phyloP scores from a whole-genome alignment of 1,284 basidiomycete genomes.

The Sanghuangporus sanghuang region DNA sequence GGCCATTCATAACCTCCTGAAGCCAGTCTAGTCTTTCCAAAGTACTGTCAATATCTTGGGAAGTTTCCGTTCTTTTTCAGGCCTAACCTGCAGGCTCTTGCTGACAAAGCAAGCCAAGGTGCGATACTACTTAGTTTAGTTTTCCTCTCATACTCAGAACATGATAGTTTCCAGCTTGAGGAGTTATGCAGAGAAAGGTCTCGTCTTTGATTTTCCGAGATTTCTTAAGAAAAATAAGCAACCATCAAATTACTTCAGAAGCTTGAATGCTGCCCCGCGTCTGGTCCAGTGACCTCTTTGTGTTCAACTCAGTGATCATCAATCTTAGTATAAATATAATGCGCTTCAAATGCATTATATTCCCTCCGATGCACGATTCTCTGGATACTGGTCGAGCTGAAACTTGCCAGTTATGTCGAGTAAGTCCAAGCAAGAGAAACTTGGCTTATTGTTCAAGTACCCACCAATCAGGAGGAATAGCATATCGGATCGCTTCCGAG shows the following conservation, averaged over 20 bases:
- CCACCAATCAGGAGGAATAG: neutral
- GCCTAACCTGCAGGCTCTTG: neutral
- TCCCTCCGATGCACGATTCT: too few species aligned
- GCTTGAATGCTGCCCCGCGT: too few species aligned
- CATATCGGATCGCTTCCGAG: neutral
- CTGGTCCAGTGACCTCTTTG: too few species aligned
- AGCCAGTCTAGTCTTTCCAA: neutral
- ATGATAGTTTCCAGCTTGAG: too few species aligned
- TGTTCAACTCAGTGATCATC: too few species aligned
- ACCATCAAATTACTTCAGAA: too few species aligned
- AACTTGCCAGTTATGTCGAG: neutral
- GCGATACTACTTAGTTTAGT: neutral
- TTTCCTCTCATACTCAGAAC: neutral
- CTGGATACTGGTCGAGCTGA: too few species aligned
- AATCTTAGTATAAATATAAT: too few species aligned
- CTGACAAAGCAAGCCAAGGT: constrained; percentile 1
- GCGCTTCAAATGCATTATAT: too few species aligned
- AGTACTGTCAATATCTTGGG: neutral
- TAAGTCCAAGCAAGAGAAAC: neutral
- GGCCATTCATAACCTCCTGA: neutral
- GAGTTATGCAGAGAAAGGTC: too few species aligned
- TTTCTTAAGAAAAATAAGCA: too few species aligned
- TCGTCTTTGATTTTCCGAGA: too few species aligned
- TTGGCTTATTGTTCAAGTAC: neutral
- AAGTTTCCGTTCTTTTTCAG: neutral